phyloP scores from a whole-genome alignment of 2,329 filamentous ascomycete genomes.

The Diaporthe velutina region DNA sequence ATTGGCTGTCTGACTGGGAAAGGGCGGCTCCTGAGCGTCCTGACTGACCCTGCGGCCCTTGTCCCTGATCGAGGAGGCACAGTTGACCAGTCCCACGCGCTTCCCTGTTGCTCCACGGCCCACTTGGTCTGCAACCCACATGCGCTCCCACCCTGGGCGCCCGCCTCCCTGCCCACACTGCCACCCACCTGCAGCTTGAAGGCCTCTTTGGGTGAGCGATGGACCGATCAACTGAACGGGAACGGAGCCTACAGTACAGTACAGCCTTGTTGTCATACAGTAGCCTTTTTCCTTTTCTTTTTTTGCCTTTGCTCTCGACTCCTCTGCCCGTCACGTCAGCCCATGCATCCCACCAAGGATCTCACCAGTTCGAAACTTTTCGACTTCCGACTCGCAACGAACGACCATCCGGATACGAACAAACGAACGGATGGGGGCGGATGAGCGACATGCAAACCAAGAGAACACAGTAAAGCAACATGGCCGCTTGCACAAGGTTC shows the following conservation, averaged over 20 bases:
- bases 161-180: conserved; percentile 23
- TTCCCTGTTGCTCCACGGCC: conserved; percentile 21
- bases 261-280: conserved; percentile 2
- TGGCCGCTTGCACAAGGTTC: conserved; percentile 26
- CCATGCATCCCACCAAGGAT: conserved; percentile 22
- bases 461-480: not conserved
- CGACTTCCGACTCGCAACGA: conserved; percentile 11
- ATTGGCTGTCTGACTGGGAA: conserved; percentile 17
- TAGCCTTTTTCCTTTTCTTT: not conserved
- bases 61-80: conserved; percentile 23
- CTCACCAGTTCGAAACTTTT: conserved; percentile 30
- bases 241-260: not conserved
- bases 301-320: not conserved
- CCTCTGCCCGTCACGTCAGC: conserved; percentile 13
- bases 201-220: conserved; percentile 5
- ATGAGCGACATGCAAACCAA: not conserved
- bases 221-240: not conserved
- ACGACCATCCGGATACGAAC: conserved; percentile 11
- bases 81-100: conserved; percentile 31
- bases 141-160: conserved; percentile 26
- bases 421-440: not conserved
- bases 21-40: conserved; percentile 30
- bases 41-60: conserved; percentile 29
- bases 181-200: conserved; percentile 28
- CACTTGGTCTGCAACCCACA: conserved; percentile 33